Conservation (phyloP, 2,329 filamentous ascomycete genomes). For the Xylariaceae sp. region DNA sequence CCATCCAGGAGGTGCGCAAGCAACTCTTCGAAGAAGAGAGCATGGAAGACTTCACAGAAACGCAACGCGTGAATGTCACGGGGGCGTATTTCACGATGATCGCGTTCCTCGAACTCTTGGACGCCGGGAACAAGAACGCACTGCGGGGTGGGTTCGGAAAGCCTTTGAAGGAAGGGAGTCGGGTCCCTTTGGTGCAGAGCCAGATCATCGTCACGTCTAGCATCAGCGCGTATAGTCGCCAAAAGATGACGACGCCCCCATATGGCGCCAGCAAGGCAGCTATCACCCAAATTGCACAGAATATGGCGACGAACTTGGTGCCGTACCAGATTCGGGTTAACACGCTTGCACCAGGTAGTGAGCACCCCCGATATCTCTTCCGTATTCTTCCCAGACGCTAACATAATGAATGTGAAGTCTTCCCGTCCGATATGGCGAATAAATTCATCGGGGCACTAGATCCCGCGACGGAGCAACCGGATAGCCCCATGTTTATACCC, state of each 20-base stretch:
- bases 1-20: conserved; percentile 27
- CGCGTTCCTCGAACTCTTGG: conserved; percentile 64
- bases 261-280: conserved; percentile 52
- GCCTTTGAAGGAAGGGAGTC: conserved; percentile 22
- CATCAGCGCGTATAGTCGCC: conserved; percentile 44
- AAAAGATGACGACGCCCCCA: neutral
- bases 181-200: conserved; percentile 34
- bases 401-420: conserved; percentile 30
- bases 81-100: conserved; percentile 64
- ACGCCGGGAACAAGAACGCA: conserved; percentile 51
- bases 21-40: conserved; percentile 38
- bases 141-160: conserved; percentile 29
- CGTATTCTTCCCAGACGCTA: neutral
- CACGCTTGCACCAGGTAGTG: conserved; percentile 41
- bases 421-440: conserved; percentile 63
- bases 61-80: conserved; percentile 59
- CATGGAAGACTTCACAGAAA: conserved; percentile 54
- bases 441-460: conserved; percentile 38
- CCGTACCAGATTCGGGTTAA: conserved; percentile 55
- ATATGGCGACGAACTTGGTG: conserved; percentile 59
- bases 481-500: conserved; percentile 51
- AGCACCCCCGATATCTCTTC: conserved; percentile 17
- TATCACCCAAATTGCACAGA: conserved; percentile 62
- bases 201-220: conserved; percentile 58
- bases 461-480: conserved; percentile 41